Evolutionary conservation across 192 early-diverging fungal species (phyloP).

Genomic region (Backusella parvicylindrica): DNA sequence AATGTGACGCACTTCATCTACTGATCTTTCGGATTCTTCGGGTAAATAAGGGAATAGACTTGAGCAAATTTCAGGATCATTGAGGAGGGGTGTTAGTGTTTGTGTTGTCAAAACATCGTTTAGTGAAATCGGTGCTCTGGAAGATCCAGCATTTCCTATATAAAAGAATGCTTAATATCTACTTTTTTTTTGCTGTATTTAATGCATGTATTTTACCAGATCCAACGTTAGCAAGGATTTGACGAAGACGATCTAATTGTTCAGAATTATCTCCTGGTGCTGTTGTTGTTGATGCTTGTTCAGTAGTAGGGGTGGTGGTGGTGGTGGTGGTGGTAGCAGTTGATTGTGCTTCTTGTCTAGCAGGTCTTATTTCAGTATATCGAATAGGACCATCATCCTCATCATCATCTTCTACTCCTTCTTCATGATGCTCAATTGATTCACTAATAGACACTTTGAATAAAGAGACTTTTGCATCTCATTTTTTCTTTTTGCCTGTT

Average conservation of each 20-base stretch:
- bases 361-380: too few relatives aligned
- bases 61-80: background rate
- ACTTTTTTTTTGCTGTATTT: background rate
- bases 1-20: slow-evolving; percentile 22
- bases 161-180: too few relatives aligned
- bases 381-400: background rate
- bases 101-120: slow-evolving; percentile 5
- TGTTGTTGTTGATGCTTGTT: background rate
- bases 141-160: background rate
- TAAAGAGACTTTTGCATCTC: background rate
- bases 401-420: background rate
- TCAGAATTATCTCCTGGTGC: background rate
- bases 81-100: slow-evolving; percentile 8
- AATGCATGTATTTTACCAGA: background rate
- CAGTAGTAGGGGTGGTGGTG: background rate
- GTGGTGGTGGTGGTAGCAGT: background rate
- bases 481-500: background rate
- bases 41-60: slow-evolving; percentile 26
- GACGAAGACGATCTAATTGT: background rate
- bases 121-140: background rate
- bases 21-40: background rate
- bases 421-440: background rate
- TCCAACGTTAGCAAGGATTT: slow-evolving; percentile 1
- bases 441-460: background rate
- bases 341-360: background rate